These are phyloP conservation scores for Celoporthe dispersa DNA, from an alignment of 2,329 filamentous ascomycete species.

Conservation along the genomic window DNA sequence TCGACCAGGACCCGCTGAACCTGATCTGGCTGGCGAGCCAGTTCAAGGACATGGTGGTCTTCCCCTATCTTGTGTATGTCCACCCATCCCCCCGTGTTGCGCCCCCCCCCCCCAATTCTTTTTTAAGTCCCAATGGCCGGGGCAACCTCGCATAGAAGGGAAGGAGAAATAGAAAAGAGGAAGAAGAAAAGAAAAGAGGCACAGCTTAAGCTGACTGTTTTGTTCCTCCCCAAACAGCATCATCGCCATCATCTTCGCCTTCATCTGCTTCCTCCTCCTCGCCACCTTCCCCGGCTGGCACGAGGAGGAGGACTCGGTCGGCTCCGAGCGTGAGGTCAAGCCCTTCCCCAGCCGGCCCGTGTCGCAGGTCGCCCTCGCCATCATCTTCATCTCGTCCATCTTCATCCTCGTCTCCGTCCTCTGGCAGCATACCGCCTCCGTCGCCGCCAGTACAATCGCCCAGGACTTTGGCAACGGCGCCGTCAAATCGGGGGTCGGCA, in stretches of 20 bases:
- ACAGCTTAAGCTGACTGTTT: no score
- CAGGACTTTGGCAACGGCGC: conserved; percentile 91
- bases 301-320: conserved; percentile 80
- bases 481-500: conserved; percentile 86
- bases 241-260: conserved; percentile 96
- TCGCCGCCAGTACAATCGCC: conserved; percentile 90
- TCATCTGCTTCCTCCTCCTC: conserved; percentile 91
- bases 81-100: background rate
- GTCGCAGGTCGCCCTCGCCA: conserved; percentile 87
- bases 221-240: conserved; percentile 61
- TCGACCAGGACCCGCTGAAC: conserved; percentile 95
- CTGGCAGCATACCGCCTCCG: conserved; percentile 95
- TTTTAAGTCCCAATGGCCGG: conserved; percentile 26
- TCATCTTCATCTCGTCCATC: conserved; percentile 80
- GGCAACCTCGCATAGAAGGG: background rate
- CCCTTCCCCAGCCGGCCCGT: conserved; percentile 92
- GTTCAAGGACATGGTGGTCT: conserved; percentile 98
- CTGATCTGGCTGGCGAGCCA: conserved; percentile 95
- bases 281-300: conserved; percentile 98
- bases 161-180: no score
- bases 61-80: conserved; percentile 90
- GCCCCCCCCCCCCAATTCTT: background rate
- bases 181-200: no score
- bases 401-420: conserved; percentile 76
- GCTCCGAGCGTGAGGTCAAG: conserved; percentile 88